Evolutionary conservation across 176 grass and related monocot species (phyloP), one percentile per base, ranked within the genome.

Genomic region (Tillandsia fasciculata): DNA sequence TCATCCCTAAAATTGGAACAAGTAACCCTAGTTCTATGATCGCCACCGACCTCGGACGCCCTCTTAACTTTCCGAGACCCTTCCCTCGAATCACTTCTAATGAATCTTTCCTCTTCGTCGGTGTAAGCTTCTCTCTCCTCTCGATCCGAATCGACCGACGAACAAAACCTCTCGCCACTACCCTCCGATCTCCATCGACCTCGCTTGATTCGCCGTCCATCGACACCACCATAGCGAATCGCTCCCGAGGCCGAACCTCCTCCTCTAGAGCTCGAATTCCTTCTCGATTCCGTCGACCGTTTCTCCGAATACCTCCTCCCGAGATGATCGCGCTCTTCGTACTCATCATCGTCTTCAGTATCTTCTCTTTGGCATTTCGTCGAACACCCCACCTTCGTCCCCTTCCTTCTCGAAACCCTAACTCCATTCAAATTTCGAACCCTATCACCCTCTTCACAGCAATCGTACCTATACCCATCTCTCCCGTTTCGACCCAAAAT

Each of bases 41-140:
- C 65, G 42, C 11, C 75, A 63, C 51, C 53, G 22, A 58, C 53
- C 47, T 58, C 65, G 49, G 47, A 77, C 20, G 33, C 5, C 47
- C 52, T 69, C 20, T 1, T 33, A 77, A 61, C 6, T 49, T 69
- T 69, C 28, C 11, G 52, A 57, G 53, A 77, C 61, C 75, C 52
- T 69, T 69, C 51, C 29, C 66, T 63, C 7, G 47, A 77, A 23
- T 63, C 52, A 52, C 18, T 24, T 1, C n/a, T 28, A 20, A 27
- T 33, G 15, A 69, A 29, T 7, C 50, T 56, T 50, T 59, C 28
- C 53, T 29, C 22, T 69, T 47, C 2, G 49, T 29, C 9, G 18
- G 53, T 12, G 50, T 49, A 67, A 26, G 24, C 75, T 49, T 27
- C 8, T 63, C 65, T 69, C 23, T 22, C 23, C n/a, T 22, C 53